Percentiles rank a stretch among this genome's conserved stretches.
Evolutionary conservation across 345 rosid species (phyloP).

Genomic region (Chamaenerion angustifolium): DNA sequence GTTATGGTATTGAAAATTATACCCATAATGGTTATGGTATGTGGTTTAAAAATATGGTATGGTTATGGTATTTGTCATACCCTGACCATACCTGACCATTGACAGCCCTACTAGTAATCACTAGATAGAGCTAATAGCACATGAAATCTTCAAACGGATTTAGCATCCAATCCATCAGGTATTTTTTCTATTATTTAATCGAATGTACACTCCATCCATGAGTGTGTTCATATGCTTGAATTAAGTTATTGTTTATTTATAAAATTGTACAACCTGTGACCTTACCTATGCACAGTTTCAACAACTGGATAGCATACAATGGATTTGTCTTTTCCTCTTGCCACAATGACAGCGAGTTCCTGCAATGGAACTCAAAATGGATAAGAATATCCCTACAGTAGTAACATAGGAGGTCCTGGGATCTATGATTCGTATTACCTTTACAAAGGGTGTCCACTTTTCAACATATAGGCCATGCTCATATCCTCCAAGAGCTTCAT

Average conservation of each 20-base stretch:
- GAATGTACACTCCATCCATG: slow-evolving; percentile 61
- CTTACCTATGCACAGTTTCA: slow-evolving; percentile 88
- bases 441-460: slow-evolving; percentile 88
- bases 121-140: no score
- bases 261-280: background rate
- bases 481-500: slow-evolving; percentile 78
- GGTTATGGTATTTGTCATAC: no score
- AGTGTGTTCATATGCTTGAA: no score
- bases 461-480: slow-evolving; percentile 71
- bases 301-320: slow-evolving; percentile 80
- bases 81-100: no score
- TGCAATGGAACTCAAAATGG: slow-evolving; percentile 9
- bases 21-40: no score
- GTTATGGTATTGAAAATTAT: no score
- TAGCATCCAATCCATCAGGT: no score
- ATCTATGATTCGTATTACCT: slow-evolving; percentile 22
- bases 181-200: no score
- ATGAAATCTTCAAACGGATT: slow-evolving; percentile 48
- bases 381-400: background rate
- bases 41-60: no score
- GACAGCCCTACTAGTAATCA: no score
- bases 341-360: slow-evolving; percentile 94
- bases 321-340: slow-evolving; percentile 79
- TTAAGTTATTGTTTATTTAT: no score
- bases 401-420: background rate